These are phyloP conservation scores for Penicillium robsamsonii DNA, from an alignment of 495 filamentous ascomycete species.

Conservation along the genomic window DNA sequence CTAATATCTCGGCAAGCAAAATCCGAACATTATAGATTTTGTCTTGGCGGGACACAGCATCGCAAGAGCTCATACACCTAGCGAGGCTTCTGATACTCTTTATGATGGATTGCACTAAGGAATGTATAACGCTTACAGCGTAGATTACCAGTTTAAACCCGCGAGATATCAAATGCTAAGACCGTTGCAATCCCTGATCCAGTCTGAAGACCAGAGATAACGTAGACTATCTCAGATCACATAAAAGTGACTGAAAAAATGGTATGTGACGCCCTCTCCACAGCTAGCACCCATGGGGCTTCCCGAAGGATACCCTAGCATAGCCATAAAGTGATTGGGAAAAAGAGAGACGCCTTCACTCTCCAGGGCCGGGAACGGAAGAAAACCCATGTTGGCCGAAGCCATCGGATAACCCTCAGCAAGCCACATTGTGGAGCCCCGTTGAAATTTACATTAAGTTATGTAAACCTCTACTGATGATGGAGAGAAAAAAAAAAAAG, in stretches of 20 bases:
- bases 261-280: constrained; percentile 47
- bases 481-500: constrained; percentile 41
- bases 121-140: neutral
- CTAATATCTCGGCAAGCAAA: neutral
- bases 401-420: constrained; percentile 49
- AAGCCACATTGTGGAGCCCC: constrained; percentile 46
- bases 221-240: neutral
- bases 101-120: neutral
- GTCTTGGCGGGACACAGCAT: neutral
- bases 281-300: constrained; percentile 50
- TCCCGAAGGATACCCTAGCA: constrained; percentile 47
- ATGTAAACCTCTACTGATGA: constrained; percentile 57
- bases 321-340: constrained; percentile 47
- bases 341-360: constrained; percentile 45
- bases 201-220: constrained; percentile 1
- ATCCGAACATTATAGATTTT: neutral
- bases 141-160: neutral
- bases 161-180: neutral
- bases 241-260: constrained; percentile 22
- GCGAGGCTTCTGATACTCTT: neutral
- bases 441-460: constrained; percentile 40
- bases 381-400: constrained; percentile 46
- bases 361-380: constrained; percentile 51
- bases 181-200: neutral
- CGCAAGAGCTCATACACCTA: neutral